Base-by-base conservation (phyloP, 2,329 filamentous ascomycete species). In the Akanthomyces lecanii region DNA sequence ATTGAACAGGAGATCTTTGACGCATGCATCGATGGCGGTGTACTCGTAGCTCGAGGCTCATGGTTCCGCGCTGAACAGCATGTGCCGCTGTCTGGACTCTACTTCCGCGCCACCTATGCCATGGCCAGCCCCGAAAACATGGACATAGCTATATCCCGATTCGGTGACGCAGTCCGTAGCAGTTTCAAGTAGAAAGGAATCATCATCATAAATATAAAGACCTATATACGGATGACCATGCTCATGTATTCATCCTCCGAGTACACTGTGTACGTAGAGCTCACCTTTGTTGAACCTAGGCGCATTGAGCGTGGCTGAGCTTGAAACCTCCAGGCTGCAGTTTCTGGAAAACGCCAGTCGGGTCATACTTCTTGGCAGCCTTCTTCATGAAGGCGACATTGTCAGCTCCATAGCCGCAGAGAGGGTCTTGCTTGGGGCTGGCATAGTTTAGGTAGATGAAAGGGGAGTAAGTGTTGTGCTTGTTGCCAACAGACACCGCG, bases 1-100 rank as follows among this genome's bases (percentile, higher is more conserved):
- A 81, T 99, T 48, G 95, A 99, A 75, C 88, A 97, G 69, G 86
- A 90, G 62, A 92, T 99, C 51, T 98, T 97, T 80, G 76, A 90
- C 69, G 81, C 84, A 0, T 88, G 88, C 66, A 88, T 97, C 62
- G 84, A 87, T 4, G 84, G 89, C 69, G 89, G 91, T 25, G 91
- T 95, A 5, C 81, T 99, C 52, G 82, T 95, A 2, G 92, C 90
- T 64, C 84, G 90, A 54, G 95, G 95, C 4, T 93, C 88, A 54
- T 99, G 93, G 93, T 99, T 98, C 82, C 84, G 86, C 64, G 90
- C 93, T 0, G 89, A 95, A 72, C 83, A 82, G 50, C 81, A 84
- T 54, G 81, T 79, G 71, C 80, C 77, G 4, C 81, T 81, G 10
- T 79, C 81, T 12, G 88, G 87, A 33, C 81, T 97, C 75, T 97